Base-by-base conservation (phyloP, 2,329 filamentous ascomycete genomes). In the Xylariaceae sp. region DNA sequence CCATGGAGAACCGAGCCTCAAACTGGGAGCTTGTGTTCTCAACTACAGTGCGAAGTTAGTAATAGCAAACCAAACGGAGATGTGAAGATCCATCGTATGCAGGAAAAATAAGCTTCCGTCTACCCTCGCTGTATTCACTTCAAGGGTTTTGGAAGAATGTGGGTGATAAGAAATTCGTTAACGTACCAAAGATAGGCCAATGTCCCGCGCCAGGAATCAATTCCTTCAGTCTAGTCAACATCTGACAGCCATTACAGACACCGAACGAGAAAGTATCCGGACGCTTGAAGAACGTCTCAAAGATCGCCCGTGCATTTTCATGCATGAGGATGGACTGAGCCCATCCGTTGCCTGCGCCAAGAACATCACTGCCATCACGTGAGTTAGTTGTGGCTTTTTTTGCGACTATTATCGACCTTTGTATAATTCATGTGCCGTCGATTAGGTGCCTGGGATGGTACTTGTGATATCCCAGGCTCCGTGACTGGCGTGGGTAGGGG, bases 161-260 rank as follows among this genome's bases (percentile, higher is more conserved):
- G 20, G 21, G 29, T 42, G 23, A 26, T 9, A 26, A 26, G 23
- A 14, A 37, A 37, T 3, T 10, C 6, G 5, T 16, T 3, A 14
- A 37, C 44, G 10, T 56, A 52, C 63, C 64, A 74, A 97, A 97
- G 20, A 84, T 89, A 2, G 92, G 93, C 92, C 93, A 97, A 67
- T 83, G 77, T 62, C 84, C 78, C 0, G 92, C 86, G n/a, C 92
- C 93, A 0, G 92, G 93, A 61, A 97, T 96, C 50, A 96, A 79
- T 57, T 89, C 86, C 70, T 91, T 91, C 75, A 96, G 79, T 48
- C 91, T 86, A 5, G 89, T 89, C 41, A 98, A 79, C 85, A 98
- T 96, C 75, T 99, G 95, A 71, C 95, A 98, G 48, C 95, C 95
- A 72, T 99, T 99, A 82, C 95, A 98, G 32, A 98, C 91, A 66